Evolutionary conservation across 495 filamentous ascomycete species (phyloP), one percentile per base, ranked within the genome.

Genomic region (Clohesyomyces aquaticus): DNA sequence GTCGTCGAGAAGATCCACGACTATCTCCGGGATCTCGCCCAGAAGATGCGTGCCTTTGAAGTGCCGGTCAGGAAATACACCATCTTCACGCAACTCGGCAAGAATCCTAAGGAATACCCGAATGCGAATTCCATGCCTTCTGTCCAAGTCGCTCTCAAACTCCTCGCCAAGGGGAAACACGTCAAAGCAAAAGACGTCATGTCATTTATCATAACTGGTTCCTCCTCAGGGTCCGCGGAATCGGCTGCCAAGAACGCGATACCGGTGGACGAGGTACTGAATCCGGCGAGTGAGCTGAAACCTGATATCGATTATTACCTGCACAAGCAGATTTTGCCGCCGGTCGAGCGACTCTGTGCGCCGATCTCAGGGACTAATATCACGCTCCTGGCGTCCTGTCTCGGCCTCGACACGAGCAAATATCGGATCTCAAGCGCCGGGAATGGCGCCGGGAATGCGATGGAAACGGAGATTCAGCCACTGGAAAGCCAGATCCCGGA

Each of bases 31-130:
- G 86, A 93, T 38, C 84, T 96, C 2, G 79, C 91, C 2, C 77
- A 77, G 66, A 89, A 91, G 75, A 95, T 98, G 91, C 87, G 91
- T 60, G 87, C 87, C 49, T 85, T 83, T 60, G 72, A 78, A 10
- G 80, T 98, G 60, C 88, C 89, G 0, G 75, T 83, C 16, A 83
- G 85, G 49, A 96, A 97, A 81, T 98, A 97, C 77, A 93, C 91
- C 65, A 98, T 98, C 73, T 95, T 89, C 75, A 98, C 94, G 76
- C 95, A 96, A 82, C 88, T 98, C 55, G 94, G 93, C 67, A 98
- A 98, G 75, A 79, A 87, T 28, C 94, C 94, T 4, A 87, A 88
- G 50, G 91, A 97, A 59, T 98, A 98, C 69, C 91, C 93, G 14
- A 96, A 96, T 73, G 86, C 86, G 22, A 87, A 92, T 72, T 87